phyloP scores from a whole-genome alignment of 2,329 filamentous ascomycete species.

The Phyllosticta capitalensis region DNA sequence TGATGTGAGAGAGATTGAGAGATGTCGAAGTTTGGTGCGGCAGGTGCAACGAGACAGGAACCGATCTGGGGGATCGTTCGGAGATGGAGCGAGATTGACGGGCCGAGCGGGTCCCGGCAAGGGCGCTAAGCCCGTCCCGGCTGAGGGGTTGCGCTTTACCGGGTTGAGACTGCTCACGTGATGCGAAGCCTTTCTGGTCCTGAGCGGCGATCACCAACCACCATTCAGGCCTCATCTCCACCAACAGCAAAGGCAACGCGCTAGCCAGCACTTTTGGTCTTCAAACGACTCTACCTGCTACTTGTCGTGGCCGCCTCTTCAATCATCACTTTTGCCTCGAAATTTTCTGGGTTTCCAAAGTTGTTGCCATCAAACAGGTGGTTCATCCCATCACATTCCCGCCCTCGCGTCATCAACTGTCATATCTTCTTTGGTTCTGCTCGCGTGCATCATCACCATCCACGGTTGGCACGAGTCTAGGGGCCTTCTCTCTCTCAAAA shows the following conservation, averaged over 20 bases:
- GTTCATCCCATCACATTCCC: background rate
- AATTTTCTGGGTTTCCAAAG: background rate
- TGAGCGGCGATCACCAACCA: background rate
- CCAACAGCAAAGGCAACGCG: background rate
- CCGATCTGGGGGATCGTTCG: slow-evolving; percentile 4
- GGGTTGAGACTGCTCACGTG: background rate
- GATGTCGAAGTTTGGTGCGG: background rate
- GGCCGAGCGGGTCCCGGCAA: background rate
- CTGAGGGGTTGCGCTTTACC: background rate
- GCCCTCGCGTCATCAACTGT: background rate
- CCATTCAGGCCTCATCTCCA: background rate
- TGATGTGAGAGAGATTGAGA: background rate
- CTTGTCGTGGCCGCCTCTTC: background rate
- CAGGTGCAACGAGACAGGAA: background rate
- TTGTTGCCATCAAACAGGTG: background rate
- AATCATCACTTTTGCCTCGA: background rate
- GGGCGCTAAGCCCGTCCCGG: background rate
- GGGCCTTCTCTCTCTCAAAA: background rate
- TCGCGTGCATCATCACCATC: background rate
- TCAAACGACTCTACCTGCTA: background rate
- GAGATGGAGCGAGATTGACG: slow-evolving; percentile 6
- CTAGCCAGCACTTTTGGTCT: background rate
- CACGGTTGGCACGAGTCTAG: background rate
- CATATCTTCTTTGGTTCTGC: background rate
- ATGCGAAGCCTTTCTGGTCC: background rate